Conservation (phyloP, 2,329 filamentous ascomycete genomes). For the Botrytis elliptica region DNA sequence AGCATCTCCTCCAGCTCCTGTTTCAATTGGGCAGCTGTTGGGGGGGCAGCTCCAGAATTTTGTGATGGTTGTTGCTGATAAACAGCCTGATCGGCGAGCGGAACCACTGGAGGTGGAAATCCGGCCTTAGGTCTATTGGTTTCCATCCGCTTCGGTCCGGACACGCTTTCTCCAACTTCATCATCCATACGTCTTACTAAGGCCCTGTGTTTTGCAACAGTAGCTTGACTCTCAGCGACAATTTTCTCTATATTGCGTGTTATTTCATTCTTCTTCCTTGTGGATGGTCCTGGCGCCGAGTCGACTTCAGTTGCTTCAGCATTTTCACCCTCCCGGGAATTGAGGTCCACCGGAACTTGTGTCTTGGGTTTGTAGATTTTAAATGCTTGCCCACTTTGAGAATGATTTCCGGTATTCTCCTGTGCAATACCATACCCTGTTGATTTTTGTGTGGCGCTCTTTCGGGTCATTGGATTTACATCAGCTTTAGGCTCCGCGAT, state of each 20-base stretch:
- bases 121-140: not conserved
- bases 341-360: not conserved
- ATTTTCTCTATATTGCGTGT: not conserved
- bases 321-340: not conserved
- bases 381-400: not conserved
- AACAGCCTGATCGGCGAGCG: not conserved
- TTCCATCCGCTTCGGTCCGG: not conserved
- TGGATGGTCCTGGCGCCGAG: not conserved
- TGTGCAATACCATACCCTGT: not conserved
- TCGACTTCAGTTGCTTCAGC: not conserved
- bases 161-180: not conserved
- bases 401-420: not conserved
- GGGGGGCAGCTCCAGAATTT: not conserved
- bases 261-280: not conserved
- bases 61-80: not conserved
- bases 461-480: not conserved
- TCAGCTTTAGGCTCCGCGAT: not conserved
- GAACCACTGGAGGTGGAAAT: constrained; percentile 2
- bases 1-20: constrained; percentile 13
- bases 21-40: constrained; percentile 8
- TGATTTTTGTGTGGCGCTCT: not conserved
- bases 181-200: not conserved
- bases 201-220: constrained; percentile 5
- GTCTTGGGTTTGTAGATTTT: not conserved
- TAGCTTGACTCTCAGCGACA: constrained; percentile 9